Conservation (phyloP, 2,329 filamentous ascomycete species). For the Rhinocladiella similis region DNA sequence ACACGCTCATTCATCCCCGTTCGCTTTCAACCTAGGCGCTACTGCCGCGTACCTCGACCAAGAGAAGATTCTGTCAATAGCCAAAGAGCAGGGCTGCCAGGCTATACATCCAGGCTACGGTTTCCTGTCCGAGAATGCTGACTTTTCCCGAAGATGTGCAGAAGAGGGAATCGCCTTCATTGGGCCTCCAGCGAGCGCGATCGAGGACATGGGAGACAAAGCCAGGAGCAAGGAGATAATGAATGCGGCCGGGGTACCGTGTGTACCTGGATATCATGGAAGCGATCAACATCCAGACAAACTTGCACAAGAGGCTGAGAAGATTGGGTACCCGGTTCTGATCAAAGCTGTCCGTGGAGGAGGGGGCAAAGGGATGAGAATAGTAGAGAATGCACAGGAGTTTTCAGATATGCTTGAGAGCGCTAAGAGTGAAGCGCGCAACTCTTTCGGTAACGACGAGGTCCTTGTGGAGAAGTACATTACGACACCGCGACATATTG, state of each 20-base stretch:
- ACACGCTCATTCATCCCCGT: constrained; percentile 82
- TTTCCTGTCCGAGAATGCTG: constrained; percentile 79
- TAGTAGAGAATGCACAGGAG: constrained; percentile 57
- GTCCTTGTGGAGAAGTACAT: constrained; percentile 70
- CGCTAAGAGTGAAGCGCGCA: constrained; percentile 64
- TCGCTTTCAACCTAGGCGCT: constrained; percentile 79
- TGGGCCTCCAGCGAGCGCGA: constrained; percentile 77
- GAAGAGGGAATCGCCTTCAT: constrained; percentile 93
- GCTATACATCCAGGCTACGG: constrained; percentile 96
- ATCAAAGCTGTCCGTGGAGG: constrained; percentile 67
- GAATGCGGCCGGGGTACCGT: constrained; percentile 90
- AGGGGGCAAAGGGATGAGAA: constrained; percentile 69
- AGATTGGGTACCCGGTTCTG: constrained; percentile 66
- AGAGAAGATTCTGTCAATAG: constrained; percentile 84
- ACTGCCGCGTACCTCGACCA: constrained; percentile 90
- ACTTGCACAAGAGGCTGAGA: constrained; percentile 69
- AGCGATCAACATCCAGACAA: constrained; percentile 68
- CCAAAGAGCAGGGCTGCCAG: constrained; percentile 81
- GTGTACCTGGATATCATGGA: constrained; percentile 95
- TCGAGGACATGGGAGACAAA: constrained; percentile 87
- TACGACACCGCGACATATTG: constrained; percentile 65
- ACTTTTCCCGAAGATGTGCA: constrained; percentile 83
- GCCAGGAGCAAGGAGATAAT: constrained; percentile 94
- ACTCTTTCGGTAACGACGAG: constrained; percentile 66
- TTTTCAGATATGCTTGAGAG: constrained; percentile 63